phyloP scores from a whole-genome alignment of 2,329 filamentous ascomycete genomes.

The Hansfordia pulvinata region DNA sequence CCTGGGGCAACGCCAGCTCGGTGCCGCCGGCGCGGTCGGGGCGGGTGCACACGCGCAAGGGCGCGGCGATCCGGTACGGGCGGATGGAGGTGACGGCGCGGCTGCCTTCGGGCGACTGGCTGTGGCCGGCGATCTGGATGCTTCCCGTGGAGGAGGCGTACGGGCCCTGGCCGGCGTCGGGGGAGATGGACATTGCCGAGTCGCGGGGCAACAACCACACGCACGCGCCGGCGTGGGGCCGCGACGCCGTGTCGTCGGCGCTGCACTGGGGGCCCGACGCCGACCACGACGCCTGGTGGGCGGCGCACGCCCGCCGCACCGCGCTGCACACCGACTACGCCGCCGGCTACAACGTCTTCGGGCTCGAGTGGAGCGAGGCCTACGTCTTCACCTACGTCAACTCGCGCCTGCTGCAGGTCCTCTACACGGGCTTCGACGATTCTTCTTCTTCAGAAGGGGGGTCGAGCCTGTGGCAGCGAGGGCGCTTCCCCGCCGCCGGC shows the following conservation, averaged over 20 bases:
- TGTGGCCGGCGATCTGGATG: constrained; percentile 92
- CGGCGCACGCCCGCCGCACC: constrained; percentile 63
- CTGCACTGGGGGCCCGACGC: constrained; percentile 71
- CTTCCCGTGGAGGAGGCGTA: constrained; percentile 61
- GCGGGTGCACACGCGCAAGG: constrained; percentile 61
- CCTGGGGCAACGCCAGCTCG: constrained; percentile 54
- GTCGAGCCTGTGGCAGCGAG: constrained; percentile 57
- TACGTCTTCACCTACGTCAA: constrained; percentile 83
- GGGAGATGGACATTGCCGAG: constrained; percentile 76
- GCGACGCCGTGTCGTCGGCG: constrained; percentile 66
- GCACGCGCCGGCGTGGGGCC: constrained; percentile 63
- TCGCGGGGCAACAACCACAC: constrained; percentile 72
- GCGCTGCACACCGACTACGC: constrained; percentile 65
- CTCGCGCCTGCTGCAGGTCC: constrained; percentile 63
- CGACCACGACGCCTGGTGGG: constrained; percentile 68
- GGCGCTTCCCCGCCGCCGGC: constrained; percentile 49
- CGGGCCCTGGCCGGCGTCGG: constrained; percentile 64
- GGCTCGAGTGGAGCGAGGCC: constrained; percentile 77
- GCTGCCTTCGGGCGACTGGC: constrained; percentile 68
- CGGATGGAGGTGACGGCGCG: constrained; percentile 69
- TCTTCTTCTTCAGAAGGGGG: too few species aligned
- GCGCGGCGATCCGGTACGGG: constrained; percentile 63
- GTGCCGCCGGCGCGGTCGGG: constrained; percentile 68
- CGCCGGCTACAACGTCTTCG: constrained; percentile 59
- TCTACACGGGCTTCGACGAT: constrained; percentile 62